phyloP scores from a whole-genome alignment of 345 rosid species.

The Aquilaria yunnanensis region DNA sequence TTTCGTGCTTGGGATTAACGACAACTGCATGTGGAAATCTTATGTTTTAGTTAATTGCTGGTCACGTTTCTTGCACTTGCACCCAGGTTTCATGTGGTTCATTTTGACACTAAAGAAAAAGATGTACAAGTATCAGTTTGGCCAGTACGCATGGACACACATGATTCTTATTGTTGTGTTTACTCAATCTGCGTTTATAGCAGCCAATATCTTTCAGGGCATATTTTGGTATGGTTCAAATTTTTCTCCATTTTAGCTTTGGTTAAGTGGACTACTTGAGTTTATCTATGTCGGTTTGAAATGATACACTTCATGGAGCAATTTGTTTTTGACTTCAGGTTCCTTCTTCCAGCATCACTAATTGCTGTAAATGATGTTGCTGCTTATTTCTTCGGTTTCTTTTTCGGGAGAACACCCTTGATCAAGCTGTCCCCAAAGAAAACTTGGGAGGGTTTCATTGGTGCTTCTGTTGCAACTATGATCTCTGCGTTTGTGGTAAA shows the following conservation, averaged over 20 bases:
- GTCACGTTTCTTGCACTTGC: not conserved
- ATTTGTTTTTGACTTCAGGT: constrained; percentile 32
- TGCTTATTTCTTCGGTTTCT: constrained; percentile 88
- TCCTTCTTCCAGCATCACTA: constrained; percentile 90
- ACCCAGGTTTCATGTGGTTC: constrained; percentile 93
- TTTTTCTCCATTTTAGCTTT: too few species aligned
- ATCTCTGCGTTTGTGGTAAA: constrained; percentile 83
- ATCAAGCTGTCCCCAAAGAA: constrained; percentile 94
- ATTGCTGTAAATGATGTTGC: constrained; percentile 87
- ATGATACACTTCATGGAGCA: too few species aligned
- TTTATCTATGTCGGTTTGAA: too few species aligned
- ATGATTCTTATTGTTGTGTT: constrained; percentile 96
- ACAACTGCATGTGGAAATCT: not conserved
- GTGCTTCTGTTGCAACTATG: constrained; percentile 80
- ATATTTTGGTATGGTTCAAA: constrained; percentile 61
- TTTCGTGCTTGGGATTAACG: not conserved
- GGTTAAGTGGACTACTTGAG: too few species aligned
- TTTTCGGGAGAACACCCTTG: constrained; percentile 87
- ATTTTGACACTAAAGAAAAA: constrained; percentile 87
- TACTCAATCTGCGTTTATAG: constrained; percentile 84
- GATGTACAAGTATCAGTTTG: constrained; percentile 98
- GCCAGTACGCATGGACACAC: constrained; percentile 98
- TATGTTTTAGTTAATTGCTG: not conserved
- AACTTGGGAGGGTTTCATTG: constrained; percentile 99
- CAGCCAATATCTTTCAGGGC: constrained; percentile 93